phyloP scores from a whole-genome alignment of 768 basidiomycete genomes.

The Collybiopsis luxurians region DNA sequence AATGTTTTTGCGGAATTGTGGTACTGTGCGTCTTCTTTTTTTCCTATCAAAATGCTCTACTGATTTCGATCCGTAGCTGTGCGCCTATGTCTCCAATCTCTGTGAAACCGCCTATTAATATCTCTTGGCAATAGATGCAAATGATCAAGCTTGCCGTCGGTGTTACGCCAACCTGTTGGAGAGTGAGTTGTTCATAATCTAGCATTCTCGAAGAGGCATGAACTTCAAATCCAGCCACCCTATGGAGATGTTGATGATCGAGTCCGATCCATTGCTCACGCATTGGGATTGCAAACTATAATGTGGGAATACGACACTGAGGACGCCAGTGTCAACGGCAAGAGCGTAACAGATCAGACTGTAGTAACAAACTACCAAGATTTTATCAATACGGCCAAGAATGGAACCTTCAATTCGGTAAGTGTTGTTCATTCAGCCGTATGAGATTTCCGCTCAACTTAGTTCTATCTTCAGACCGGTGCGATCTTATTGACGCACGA shows the following conservation, averaged over 20 bases:
- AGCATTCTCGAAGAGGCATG: neutral
- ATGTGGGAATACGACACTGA: constrained; percentile 80
- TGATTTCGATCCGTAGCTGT: neutral
- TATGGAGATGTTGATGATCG: constrained; percentile 75
- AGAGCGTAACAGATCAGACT: constrained; percentile 33
- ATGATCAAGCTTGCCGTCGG: constrained; percentile 53
- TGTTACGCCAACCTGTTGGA: constrained; percentile 60
- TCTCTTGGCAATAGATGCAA: no score
- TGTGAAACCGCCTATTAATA: no score
- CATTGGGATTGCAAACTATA: constrained; percentile 66
- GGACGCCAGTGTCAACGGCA: constrained; percentile 13
- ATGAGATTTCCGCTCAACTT: neutral
- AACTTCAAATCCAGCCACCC: constrained; percentile 41
- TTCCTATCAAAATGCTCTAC: neutral
- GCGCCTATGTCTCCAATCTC: neutral
- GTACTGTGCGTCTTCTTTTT: constrained; percentile 46
- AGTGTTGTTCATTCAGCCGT: constrained; percentile 5
- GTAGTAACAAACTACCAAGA: constrained; percentile 53
- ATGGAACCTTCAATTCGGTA: constrained; percentile 39
- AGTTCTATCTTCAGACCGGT: constrained; percentile 31
- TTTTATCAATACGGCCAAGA: constrained; percentile 45
- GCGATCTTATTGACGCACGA: constrained; percentile 59
- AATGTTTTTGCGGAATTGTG: constrained; percentile 78
- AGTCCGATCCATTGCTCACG: constrained; percentile 65
- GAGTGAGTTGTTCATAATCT: constrained; percentile 33